These are phyloP conservation scores for Omphalea diandra DNA, from an alignment of 441 rosid species.

Conservation along the genomic window DNA sequence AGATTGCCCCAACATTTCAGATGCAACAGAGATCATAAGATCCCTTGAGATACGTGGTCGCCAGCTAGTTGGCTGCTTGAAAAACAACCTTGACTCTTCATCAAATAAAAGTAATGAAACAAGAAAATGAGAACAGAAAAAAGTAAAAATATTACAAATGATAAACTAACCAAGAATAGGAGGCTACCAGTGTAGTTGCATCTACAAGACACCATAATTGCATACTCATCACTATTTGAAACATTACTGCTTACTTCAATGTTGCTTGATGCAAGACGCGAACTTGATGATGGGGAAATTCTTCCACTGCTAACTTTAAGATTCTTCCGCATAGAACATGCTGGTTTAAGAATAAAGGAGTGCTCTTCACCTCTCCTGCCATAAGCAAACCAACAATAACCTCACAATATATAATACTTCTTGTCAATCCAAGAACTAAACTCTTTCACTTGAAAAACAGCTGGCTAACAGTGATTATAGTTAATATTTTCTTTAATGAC, in stretches of 20 bases:
- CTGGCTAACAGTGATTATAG: not conserved
- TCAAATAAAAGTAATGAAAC: conserved; percentile 18
- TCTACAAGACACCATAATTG: conserved; percentile 87
- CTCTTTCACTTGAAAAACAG: too few species aligned
- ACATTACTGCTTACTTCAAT: conserved; percentile 49
- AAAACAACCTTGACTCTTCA: conserved; percentile 87
- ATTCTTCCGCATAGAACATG: conserved; percentile 57
- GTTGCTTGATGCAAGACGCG: conserved; percentile 46
- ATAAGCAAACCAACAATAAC: conserved; percentile 24
- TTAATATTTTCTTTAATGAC: not conserved
- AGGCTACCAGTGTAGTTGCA: conserved; percentile 82
- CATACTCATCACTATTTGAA: conserved; percentile 58
- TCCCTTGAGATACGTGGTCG: conserved; percentile 81
- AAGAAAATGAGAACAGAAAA: conserved; percentile 18
- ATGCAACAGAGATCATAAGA: conserved; percentile 88
- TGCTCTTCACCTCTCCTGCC: conserved; percentile 99
- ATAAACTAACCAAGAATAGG: conserved; percentile 17
- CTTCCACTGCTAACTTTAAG: conserved; percentile 51
- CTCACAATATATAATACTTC: not conserved
- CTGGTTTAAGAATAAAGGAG: conserved; percentile 90
- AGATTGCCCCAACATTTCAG: conserved; percentile 68
- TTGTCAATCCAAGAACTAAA: too few species aligned
- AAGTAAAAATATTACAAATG: conserved; percentile 21
- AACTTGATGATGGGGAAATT: conserved; percentile 43
- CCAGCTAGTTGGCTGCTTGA: conserved; percentile 90